A percentile compares a stretch with the other conserved stretches of the same genome.
Conservation (phyloP, 352 stramenopile species). For the Pseudoperonospora humuli region DNA sequence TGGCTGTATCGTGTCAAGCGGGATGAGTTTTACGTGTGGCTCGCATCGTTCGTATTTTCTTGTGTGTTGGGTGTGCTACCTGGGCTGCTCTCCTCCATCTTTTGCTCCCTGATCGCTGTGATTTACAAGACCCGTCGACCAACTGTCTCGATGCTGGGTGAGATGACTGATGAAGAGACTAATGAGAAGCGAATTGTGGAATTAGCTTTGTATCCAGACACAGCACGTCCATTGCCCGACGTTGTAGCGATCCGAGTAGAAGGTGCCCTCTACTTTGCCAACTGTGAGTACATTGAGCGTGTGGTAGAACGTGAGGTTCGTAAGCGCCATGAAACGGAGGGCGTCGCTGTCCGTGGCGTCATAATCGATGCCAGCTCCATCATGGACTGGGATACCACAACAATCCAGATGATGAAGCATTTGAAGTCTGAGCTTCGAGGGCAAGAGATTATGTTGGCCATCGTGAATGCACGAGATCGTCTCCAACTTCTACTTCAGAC, state of each 20-base stretch:
- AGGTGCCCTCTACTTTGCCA: conserved; percentile 67
- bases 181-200: conserved; percentile 39
- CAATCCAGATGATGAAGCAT: conserved; percentile 83
- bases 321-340: conserved; percentile 28
- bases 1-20: conserved; percentile 61
- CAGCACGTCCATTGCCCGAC: conserved; percentile 25
- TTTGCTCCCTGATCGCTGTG: conserved; percentile 51
- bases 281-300: conserved; percentile 53
- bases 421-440: conserved; percentile 48
- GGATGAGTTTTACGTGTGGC: conserved; percentile 63
- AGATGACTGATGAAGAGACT: conserved; percentile 29
- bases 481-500: conserved; percentile 55
- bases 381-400: conserved; percentile 81
- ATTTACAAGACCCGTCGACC: conserved; percentile 61
- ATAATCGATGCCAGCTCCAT: conserved; percentile 69
- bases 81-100: conserved; percentile 44
- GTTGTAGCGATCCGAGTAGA: conserved; percentile 54
- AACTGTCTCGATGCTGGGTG: conserved; percentile 33
- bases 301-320: conserved; percentile 36
- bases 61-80: conserved; percentile 38
- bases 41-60: conserved; percentile 39
- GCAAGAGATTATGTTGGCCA: conserved; percentile 60
- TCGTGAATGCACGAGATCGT: conserved; percentile 64
- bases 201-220: conserved; percentile 14
- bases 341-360: conserved; percentile 40